These are phyloP conservation scores for Coelastrella sp. DNA, from an alignment of 139 green algal species.

Conservation along the genomic window DNA sequence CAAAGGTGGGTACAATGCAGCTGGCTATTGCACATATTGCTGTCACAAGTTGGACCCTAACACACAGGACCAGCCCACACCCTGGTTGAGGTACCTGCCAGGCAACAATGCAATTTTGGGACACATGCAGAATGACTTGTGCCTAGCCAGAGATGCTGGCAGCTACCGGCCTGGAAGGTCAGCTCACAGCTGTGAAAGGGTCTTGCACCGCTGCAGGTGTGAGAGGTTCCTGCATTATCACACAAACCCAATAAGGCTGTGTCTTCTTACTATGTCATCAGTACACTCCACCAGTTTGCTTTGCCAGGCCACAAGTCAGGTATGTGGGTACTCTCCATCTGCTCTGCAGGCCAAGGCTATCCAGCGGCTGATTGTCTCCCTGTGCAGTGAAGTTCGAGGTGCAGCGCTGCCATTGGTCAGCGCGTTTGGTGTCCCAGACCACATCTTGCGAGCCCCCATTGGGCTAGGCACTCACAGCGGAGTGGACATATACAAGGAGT, in stretches of 20 bases:
- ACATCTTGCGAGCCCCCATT: conserved; percentile 88
- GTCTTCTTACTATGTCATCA: too few species aligned
- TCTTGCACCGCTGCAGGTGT: too few species aligned
- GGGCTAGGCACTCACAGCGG: conserved; percentile 48
- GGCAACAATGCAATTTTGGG: background rate
- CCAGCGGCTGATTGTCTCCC: conserved; percentile 70
- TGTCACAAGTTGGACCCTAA: background rate
- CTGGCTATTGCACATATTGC: background rate
- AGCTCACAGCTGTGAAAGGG: too few species aligned
- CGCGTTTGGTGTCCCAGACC: conserved; percentile 84
- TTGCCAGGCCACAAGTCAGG: too few species aligned
- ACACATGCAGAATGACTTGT: background rate
- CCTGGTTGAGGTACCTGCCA: background rate
- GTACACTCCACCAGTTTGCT: too few species aligned
- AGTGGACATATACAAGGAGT: conserved; percentile 56
- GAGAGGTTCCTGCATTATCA: too few species aligned
- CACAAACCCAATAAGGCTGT: too few species aligned
- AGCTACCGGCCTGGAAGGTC: too few species aligned
- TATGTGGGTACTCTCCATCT: too few species aligned
- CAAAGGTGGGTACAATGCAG: conserved; percentile 59
- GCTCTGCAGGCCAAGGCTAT: conserved; percentile 80
- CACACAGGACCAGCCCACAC: background rate
- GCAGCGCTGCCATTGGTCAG: conserved; percentile 79
- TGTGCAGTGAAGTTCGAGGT: conserved; percentile 66
- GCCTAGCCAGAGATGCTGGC: too few species aligned